Conservation (phyloP, 805 yeast species). For the Zygosaccharomyces bisporus region DNA sequence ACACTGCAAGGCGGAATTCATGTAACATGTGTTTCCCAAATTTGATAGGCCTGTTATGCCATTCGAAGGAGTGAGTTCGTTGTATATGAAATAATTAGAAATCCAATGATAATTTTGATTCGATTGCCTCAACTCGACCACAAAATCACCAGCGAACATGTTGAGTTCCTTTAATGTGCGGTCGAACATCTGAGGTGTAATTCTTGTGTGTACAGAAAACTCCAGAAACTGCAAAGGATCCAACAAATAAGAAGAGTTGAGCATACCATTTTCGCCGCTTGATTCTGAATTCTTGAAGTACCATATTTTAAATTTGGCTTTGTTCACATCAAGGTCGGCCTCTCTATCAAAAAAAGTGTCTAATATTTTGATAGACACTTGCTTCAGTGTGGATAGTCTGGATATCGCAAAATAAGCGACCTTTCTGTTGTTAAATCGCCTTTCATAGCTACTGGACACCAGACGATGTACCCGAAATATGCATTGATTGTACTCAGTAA, state of each 20-base stretch:
- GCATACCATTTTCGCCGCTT: constrained; percentile 8
- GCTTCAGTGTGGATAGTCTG: constrained; percentile 30
- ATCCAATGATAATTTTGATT: constrained; percentile 37
- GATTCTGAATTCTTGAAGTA: constrained; percentile 17
- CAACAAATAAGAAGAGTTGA: constrained; percentile 20
- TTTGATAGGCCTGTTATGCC: constrained; percentile 64
- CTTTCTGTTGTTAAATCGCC: constrained; percentile 17
- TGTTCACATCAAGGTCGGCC: constrained; percentile 15
- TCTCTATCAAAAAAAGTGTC: constrained; percentile 26
- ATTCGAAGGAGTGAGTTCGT: constrained; percentile 33
- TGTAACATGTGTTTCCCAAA: constrained; percentile 88
- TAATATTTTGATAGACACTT: constrained; percentile 22
- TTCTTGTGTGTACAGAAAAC: constrained; percentile 21
- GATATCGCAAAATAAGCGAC: constrained; percentile 36
- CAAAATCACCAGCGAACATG: constrained; percentile 29
- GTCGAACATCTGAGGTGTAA: constrained; percentile 23
- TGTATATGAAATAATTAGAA: constrained; percentile 34
- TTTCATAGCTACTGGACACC: constrained; percentile 14
- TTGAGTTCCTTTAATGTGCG: constrained; percentile 23
- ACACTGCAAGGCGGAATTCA: constrained; percentile 94
- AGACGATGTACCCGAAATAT: constrained; percentile 38
- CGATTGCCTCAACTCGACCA: constrained; percentile 34
- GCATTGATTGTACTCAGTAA: constrained; percentile 38
- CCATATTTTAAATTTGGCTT: constrained; percentile 28
- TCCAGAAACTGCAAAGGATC: constrained; percentile 32